Conservation (phyloP, 2,329 filamentous ascomycete genomes). For the Magnaporthiopsis incrustans region DNA sequence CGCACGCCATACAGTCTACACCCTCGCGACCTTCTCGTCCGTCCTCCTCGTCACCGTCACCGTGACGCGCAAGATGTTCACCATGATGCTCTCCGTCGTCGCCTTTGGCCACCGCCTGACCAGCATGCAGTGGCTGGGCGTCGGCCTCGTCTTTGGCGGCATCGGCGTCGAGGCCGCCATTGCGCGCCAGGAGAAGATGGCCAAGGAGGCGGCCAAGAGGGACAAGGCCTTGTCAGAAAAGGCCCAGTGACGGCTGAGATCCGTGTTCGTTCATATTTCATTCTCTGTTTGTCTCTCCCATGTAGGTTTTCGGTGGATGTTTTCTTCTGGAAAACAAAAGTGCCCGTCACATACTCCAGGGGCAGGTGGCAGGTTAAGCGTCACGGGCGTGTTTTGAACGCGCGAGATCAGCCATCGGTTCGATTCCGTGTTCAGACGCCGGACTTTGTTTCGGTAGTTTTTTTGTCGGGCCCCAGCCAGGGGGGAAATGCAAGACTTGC, state of each 20-base stretch:
- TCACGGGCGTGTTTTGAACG: too few species aligned
- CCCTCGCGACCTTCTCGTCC: constrained; percentile 83
- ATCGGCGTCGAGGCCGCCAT: constrained; percentile 86
- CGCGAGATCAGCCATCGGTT: too few species aligned
- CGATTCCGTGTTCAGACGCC: too few species aligned
- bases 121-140: constrained; percentile 88
- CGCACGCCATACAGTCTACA: constrained; percentile 64
- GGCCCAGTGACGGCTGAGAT: constrained; percentile 15
- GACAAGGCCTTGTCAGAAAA: constrained; percentile 21
- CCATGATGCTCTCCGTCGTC: constrained; percentile 93
- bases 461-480: too few species aligned
- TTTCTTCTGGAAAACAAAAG: too few species aligned
- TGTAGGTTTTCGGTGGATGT: neutral
- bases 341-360: too few species aligned
- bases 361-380: too few species aligned
- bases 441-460: too few species aligned
- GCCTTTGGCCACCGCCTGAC: constrained; percentile 87
- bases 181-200: constrained; percentile 72
- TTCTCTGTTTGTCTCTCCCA: neutral
- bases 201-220: constrained; percentile 61
- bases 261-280: constrained; percentile 6
- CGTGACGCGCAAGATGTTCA: constrained; percentile 97
- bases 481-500: too few species aligned
- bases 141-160: constrained; percentile 87
- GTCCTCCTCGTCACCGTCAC: constrained; percentile 92